Base-by-base conservation (phyloP, 176 grass and related monocot genomes). In the Microstegium vimineum region DNA sequence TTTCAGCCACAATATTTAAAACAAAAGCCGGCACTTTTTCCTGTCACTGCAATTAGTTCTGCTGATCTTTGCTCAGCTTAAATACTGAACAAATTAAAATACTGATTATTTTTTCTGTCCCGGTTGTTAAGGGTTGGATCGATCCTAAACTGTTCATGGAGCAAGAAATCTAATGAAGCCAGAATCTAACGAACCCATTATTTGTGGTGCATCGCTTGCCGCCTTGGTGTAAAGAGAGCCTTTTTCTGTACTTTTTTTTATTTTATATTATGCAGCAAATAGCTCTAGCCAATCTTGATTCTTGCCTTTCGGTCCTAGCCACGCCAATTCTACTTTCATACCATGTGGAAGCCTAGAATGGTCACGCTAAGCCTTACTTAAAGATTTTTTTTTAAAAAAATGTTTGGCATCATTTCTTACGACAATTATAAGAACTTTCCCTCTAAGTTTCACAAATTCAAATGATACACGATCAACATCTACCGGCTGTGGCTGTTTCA, bases 101-200 rank as follows among this genome's bases (percentile, higher is more conserved):
- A 73, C 17, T 20, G 17, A 49, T 73, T 11, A 20, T 31, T 18
- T 20, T 11, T 4, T 26, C 45, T 0, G 6, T 33, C 27, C 31
- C 3, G 26, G 62, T 28, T 38, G 30, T 23, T 47, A 22, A 15
- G 47, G 33, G 14, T 31, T 36, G 14, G 45, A 4, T 10, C 16
- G 71, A 25, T 10, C 17, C 42, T 33, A 25, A 26, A 27, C 66
- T 42, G 41, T 10, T 42, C 15, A 20, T 18, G 7, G 28, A 32
- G 16, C 71, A 34, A 22, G 17, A 47, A 32, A 73, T 73, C 70
- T 49, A 49, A 73, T 73, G 15, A 45, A 49, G 15, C 26, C 70
- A 73, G 70, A 73, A 79, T 86, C 41, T 64, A 25, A 33, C 30
- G 26, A 57, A 66, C 70, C 64, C 40, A 71, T 76, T 27, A 82